These are phyloP conservation scores for Cyclospora cayetanensis DNA, from an alignment of 169 alveolate species.

Conservation along the genomic window DNA sequence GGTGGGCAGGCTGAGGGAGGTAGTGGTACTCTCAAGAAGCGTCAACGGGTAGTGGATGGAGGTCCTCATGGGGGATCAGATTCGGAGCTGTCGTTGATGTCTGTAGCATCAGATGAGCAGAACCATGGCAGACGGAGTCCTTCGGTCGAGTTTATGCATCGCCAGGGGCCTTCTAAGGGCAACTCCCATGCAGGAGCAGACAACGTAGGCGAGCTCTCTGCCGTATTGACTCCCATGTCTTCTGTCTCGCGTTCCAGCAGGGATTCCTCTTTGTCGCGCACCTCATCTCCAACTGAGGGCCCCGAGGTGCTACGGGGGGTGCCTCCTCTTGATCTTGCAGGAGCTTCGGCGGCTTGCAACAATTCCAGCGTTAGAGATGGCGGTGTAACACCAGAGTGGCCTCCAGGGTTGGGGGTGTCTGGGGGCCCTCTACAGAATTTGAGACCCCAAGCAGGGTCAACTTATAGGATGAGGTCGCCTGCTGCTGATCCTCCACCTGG, in stretches of 20 bases:
- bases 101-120: slow-evolving; percentile 29
- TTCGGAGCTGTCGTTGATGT: slow-evolving; percentile 37
- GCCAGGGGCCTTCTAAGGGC: neutral
- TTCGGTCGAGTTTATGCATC: neutral
- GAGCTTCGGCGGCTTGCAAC: neutral
- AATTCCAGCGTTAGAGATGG: neutral
- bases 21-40: neutral
- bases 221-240: slow-evolving; percentile 18
- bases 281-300: slow-evolving; percentile 1
- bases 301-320: neutral
- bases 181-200: neutral
- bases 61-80: slow-evolving; percentile 3
- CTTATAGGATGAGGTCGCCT: neutral
- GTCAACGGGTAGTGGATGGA: neutral
- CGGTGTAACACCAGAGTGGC: neutral
- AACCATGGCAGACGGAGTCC: neutral
- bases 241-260: slow-evolving; percentile 38
- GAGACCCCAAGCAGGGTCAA: too few species aligned
- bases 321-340: neutral
- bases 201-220: neutral
- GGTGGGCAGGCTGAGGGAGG: too few species aligned
- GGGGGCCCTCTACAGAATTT: too few species aligned
- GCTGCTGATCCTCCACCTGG: neutral
- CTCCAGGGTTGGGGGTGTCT: neutral
- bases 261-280: neutral